Percentiles rank a stretch among this genome's conserved stretches.
These are phyloP conservation scores for Trichoderma sp. DNA, from an alignment of 2,329 filamentous ascomycete species.

Conservation along the genomic window DNA sequence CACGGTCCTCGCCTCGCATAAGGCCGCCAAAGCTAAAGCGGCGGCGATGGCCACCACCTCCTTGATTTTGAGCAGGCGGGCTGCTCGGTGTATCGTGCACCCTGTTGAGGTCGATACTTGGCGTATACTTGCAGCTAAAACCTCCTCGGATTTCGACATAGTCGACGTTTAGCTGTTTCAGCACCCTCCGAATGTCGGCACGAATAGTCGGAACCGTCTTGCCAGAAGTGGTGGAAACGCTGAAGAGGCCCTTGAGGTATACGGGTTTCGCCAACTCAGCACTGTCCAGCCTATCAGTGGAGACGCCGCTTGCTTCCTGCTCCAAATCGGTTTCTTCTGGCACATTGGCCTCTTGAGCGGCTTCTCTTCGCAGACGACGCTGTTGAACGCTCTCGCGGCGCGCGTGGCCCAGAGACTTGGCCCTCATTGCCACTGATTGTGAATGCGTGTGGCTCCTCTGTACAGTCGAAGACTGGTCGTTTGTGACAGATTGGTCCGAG, in stretches of 20 bases:
- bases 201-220: conserved; percentile 86
- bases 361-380: conserved; percentile 72
- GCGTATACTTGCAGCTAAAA: conserved; percentile 83
- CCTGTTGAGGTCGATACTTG: conserved; percentile 84
- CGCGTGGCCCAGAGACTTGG: conserved; percentile 87
- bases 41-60: conserved; percentile 58
- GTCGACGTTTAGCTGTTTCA: conserved; percentile 86
- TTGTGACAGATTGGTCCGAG: conserved; percentile 70
- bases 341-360: conserved; percentile 72
- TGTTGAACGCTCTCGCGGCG: conserved; percentile 91
- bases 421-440: conserved; percentile 67
- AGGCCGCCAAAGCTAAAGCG: conserved; percentile 82
- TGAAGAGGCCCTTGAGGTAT: conserved; percentile 94
- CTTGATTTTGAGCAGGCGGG: conserved; percentile 54
- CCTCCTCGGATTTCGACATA: conserved; percentile 91
- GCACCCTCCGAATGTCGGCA: conserved; percentile 83
- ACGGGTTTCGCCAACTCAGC: conserved; percentile 89
- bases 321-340: conserved; percentile 91
- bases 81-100: conserved; percentile 65
- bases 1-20: conserved; percentile 58
- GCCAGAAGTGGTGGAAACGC: conserved; percentile 92
- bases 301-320: conserved; percentile 61
- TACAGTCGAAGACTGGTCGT: conserved; percentile 54
- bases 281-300: conserved; percentile 62
- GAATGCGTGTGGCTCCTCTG: conserved; percentile 54